A percentile compares a stretch with the other conserved stretches of the same genome.
phyloP scores from a whole-genome alignment of 2,329 filamentous ascomycete species.

The Thermothelomyces thermophilus region DNA sequence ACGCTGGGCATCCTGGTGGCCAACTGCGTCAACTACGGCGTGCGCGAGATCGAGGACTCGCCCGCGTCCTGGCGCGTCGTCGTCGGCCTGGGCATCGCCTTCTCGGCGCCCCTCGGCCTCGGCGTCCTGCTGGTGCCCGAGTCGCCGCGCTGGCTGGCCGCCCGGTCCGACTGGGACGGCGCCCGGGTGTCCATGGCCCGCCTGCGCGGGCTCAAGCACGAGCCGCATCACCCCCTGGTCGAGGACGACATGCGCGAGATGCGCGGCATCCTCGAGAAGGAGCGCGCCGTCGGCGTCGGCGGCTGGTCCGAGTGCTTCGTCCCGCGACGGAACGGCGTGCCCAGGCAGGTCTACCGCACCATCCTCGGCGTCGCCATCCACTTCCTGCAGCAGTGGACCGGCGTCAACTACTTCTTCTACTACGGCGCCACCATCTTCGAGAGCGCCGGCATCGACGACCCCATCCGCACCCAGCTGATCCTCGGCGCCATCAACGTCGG shows the following conservation, averaged over 20 bases:
- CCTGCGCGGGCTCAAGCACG: constrained; percentile 45
- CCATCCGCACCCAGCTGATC: constrained; percentile 62
- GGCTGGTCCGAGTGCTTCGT: constrained; percentile 57
- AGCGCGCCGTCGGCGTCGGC: constrained; percentile 39
- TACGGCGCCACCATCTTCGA: constrained; percentile 63
- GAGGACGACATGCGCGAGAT: constrained; percentile 50
- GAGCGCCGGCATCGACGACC: constrained; percentile 59
- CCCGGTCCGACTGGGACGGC: constrained; percentile 39
- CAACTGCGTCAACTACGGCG: constrained; percentile 49
- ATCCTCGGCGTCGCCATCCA: constrained; percentile 57
- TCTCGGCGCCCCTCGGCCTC: constrained; percentile 45
- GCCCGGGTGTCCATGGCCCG: constrained; percentile 46
- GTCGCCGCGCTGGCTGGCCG: constrained; percentile 51
- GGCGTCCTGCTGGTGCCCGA: constrained; percentile 51
- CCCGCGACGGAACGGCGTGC: constrained; percentile 30
- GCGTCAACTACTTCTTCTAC: constrained; percentile 56
- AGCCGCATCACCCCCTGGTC: constrained; percentile 39
- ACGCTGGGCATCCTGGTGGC: constrained; percentile 60
- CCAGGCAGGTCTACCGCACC: constrained; percentile 57
- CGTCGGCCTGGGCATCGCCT: constrained; percentile 49
- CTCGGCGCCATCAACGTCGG: constrained; percentile 61
- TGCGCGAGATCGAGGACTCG: constrained; percentile 36
- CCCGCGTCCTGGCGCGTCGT: constrained; percentile 56
- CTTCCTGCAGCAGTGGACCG: constrained; percentile 62
- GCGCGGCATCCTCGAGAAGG: constrained; percentile 40